phyloP scores from a whole-genome alignment of 176 grass and related monocot genomes.

The Hsuehochloa calcarea region DNA sequence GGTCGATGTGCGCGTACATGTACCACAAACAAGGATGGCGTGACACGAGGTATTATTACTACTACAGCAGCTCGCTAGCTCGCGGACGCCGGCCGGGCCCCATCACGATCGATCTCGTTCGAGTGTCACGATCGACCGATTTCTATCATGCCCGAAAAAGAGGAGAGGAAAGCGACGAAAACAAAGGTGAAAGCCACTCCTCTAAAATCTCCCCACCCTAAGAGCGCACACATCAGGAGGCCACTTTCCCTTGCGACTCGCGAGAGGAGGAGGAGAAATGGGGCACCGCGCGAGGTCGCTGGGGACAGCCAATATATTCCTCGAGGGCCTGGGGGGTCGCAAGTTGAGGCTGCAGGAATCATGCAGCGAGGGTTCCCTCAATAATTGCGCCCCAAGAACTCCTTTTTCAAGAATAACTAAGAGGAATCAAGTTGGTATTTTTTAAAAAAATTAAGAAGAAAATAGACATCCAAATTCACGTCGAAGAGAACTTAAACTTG shows the following conservation, averaged over 20 bases:
- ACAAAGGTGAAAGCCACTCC: not conserved
- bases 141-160: not conserved
- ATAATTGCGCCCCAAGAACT: not conserved
- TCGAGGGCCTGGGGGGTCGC: not conserved
- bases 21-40: not conserved
- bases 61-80: too few species aligned
- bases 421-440: too few species aligned
- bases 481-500: too few species aligned
- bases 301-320: constrained; percentile 32
- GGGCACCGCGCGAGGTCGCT: not conserved
- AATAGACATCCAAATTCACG: too few species aligned
- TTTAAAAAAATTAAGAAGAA: too few species aligned
- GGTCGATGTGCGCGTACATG: not conserved
- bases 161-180: not conserved
- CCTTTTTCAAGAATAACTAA: too few species aligned
- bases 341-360: not conserved
- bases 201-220: not conserved
- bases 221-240: not conserved
- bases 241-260: not conserved
- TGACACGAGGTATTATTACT: not conserved
- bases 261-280: constrained; percentile 2
- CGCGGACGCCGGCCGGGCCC: not conserved
- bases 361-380: not conserved
- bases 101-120: not conserved
- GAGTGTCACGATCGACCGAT: not conserved